Evolutionary conservation across 2,329 filamentous ascomycete species (phyloP).

Genomic region (Lojkania enalia): DNA sequence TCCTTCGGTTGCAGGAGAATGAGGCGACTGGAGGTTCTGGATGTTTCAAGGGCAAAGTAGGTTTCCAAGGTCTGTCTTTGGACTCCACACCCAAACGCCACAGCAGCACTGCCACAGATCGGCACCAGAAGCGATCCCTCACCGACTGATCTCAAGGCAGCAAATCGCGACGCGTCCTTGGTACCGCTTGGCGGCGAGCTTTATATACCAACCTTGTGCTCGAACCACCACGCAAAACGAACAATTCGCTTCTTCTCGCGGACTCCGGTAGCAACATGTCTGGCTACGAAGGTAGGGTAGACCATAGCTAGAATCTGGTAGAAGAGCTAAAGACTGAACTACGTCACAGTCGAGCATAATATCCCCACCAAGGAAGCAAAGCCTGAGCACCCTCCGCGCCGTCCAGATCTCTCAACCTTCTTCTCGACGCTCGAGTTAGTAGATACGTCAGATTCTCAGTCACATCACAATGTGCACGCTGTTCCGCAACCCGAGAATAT

Average conservation of each 20-base stretch:
- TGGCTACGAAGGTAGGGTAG: constrained; percentile 50
- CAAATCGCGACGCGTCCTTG: constrained; percentile 13
- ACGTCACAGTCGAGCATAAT: constrained; percentile 52
- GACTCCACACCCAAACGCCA: too few species aligned
- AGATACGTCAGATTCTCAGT: constrained; percentile 55
- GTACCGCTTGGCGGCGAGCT: too few species aligned
- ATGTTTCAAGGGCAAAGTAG: too few species aligned
- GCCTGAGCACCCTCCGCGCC: constrained; percentile 50
- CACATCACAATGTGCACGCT: constrained; percentile 60
- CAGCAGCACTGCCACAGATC: too few species aligned
- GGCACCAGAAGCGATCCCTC: too few species aligned
- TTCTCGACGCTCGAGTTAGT: constrained; percentile 64
- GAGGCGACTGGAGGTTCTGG: too few species aligned
- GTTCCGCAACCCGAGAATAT: constrained; percentile 64
- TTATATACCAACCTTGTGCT: constrained; percentile 2
- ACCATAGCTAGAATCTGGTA: constrained; percentile 8
- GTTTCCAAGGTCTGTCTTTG: too few species aligned
- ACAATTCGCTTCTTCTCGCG: background rate
- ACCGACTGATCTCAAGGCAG: constrained; percentile 5
- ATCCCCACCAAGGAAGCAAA: constrained; percentile 45
- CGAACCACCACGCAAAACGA: background rate
- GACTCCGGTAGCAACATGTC: constrained; percentile 44
- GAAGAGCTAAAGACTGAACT: constrained; percentile 11
- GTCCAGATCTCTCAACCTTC: constrained; percentile 68
- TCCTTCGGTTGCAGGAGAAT: too few species aligned